phyloP scores from a whole-genome alignment of 345 rosid genomes.

The Eucalyptus microcorys region DNA sequence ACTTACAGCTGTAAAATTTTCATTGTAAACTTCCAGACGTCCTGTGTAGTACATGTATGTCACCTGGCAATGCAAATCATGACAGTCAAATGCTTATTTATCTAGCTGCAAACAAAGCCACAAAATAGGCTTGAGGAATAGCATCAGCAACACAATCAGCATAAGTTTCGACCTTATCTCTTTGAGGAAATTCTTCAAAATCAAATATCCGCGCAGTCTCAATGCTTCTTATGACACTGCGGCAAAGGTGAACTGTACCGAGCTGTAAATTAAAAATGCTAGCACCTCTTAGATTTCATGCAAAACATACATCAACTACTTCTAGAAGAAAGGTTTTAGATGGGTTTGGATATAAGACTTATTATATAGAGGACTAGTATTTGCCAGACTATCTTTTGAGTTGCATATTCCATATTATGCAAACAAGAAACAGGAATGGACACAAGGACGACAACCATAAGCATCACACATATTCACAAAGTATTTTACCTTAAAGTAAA shows the following conservation, averaged over 20 bases:
- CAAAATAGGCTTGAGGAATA: neutral
- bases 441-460: neutral
- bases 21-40: constrained; percentile 95
- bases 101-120: neutral
- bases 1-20: constrained; percentile 90
- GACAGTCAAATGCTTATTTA: neutral
- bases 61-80: constrained; percentile 35
- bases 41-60: constrained; percentile 99
- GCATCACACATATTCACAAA: neutral
- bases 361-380: neutral
- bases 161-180: constrained; percentile 56
- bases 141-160: neutral
- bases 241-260: constrained; percentile 93
- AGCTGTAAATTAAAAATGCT: constrained; percentile 39
- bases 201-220: constrained; percentile 95
- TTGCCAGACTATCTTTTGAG: neutral
- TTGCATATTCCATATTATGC: neutral
- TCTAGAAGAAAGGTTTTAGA: neutral
- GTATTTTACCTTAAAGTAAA: constrained; percentile 72
- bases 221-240: constrained; percentile 97
- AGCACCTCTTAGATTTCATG: neutral
- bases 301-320: neutral
- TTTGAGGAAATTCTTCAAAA: constrained; percentile 89
- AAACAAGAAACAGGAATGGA: neutral
- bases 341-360: neutral